These are phyloP conservation scores for Stromatinia cepivora DNA, from an alignment of 2,329 filamentous ascomycete species.

Conservation along the genomic window DNA sequence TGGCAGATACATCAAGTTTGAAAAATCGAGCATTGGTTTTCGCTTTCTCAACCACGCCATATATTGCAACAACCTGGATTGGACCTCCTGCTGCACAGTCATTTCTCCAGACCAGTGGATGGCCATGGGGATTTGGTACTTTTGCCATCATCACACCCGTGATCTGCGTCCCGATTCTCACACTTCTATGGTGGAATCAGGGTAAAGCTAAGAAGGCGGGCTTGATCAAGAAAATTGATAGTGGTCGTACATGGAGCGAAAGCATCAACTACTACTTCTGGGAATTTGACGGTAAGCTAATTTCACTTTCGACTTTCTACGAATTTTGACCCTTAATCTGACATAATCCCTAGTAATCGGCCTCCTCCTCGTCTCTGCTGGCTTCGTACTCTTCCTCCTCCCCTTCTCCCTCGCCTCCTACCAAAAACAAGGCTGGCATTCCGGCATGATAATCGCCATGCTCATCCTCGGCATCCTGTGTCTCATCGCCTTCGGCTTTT, in stretches of 20 bases:
- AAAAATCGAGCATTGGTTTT: slow-evolving; percentile 57
- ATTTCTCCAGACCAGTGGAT: slow-evolving; percentile 56
- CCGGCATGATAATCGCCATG: slow-evolving; percentile 50
- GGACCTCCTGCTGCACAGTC: slow-evolving; percentile 57
- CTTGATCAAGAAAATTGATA: slow-evolving; percentile 45
- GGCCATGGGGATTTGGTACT: slow-evolving; percentile 68
- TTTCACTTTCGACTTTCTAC: background rate
- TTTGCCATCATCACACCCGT: slow-evolving; percentile 65
- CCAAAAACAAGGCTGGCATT: slow-evolving; percentile 32
- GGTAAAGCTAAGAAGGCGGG: slow-evolving; percentile 58
- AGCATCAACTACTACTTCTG: slow-evolving; percentile 55
- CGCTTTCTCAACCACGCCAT: slow-evolving; percentile 63
- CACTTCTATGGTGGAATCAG: slow-evolving; percentile 53
- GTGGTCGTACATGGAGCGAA: slow-evolving; percentile 49
- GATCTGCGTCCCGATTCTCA: slow-evolving; percentile 61
- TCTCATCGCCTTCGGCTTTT: slow-evolving; percentile 55
- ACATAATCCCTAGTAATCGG: slow-evolving; percentile 48
- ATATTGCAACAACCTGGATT: slow-evolving; percentile 65
- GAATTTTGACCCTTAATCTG: background rate
- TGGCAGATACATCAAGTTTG: slow-evolving; percentile 66
- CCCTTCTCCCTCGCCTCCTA: slow-evolving; percentile 59
- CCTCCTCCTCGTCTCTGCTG: slow-evolving; percentile 58
- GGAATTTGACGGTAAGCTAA: slow-evolving; percentile 56
- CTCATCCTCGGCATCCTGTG: slow-evolving; percentile 57
- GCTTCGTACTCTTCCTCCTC: slow-evolving; percentile 66